Conservation (phyloP, 345 rosid genomes). For the Gossypium arboreum region DNA sequence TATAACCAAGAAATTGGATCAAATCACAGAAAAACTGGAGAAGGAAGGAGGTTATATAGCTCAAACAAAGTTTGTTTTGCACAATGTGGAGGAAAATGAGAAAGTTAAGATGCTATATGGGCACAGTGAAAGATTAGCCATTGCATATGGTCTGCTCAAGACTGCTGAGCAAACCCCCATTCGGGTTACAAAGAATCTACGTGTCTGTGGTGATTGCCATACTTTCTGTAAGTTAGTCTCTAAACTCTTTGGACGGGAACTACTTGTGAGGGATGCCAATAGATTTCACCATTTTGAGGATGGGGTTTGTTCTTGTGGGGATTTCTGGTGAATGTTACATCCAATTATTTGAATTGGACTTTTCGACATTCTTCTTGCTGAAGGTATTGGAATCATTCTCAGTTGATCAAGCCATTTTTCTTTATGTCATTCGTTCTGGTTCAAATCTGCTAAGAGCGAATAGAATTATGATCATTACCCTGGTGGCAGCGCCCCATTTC, state of each 20-base stretch:
- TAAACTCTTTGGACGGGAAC: conserved; percentile 41
- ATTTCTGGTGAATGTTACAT: conserved; percentile 52
- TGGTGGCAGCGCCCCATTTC: background rate
- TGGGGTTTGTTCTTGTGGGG: conserved; percentile 83
- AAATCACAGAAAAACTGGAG: conserved; percentile 49
- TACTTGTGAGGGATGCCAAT: conserved; percentile 76
- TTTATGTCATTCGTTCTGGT: too few relatives aligned
- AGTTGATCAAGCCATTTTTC: background rate
- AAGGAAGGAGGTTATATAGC: conserved; percentile 67
- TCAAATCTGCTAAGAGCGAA: conserved; percentile 15
- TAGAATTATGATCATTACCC: background rate
- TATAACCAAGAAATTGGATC: conserved; percentile 48
- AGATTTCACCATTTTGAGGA: conserved; percentile 81
- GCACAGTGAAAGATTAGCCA: conserved; percentile 82
- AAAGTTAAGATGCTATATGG: conserved; percentile 66
- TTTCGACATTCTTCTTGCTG: background rate
- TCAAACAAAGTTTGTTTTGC: conserved; percentile 62
- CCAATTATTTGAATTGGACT: background rate
- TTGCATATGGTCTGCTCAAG: conserved; percentile 59
- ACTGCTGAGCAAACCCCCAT: conserved; percentile 41
- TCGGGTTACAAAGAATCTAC: conserved; percentile 69
- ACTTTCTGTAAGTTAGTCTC: conserved; percentile 74
- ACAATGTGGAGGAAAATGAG: conserved; percentile 55
- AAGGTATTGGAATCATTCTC: background rate
- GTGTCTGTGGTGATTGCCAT: conserved; percentile 84